These are phyloP conservation scores for Phytopythium kandeliae DNA, from an alignment of 352 stramenopile species.

Conservation along the genomic window DNA sequence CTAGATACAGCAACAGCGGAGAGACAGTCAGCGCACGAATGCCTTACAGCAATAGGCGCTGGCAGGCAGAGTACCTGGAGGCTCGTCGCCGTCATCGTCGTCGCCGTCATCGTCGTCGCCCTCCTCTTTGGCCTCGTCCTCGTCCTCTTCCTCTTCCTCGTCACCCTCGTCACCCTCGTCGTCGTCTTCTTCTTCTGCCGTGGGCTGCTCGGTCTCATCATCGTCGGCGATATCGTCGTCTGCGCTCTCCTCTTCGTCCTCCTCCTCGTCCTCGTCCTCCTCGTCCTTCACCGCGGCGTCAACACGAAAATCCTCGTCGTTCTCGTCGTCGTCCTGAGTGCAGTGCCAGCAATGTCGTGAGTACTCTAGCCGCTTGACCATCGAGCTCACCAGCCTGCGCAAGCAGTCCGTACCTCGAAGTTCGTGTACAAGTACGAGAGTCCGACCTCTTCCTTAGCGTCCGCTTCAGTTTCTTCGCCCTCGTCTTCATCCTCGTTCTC, in stretches of 20 bases:
- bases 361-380: background rate
- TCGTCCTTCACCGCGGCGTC: constrained; percentile 29
- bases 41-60: too few species aligned
- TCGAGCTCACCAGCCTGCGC: background rate
- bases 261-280: constrained; percentile 41
- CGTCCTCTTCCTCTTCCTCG: constrained; percentile 16
- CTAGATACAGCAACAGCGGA: constrained; percentile 11
- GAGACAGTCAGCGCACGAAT: constrained; percentile 14
- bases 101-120: constrained; percentile 19
- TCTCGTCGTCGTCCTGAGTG: constrained; percentile 24
- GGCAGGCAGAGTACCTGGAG: too few species aligned
- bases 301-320: constrained; percentile 31
- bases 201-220: constrained; percentile 14
- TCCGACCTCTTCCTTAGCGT: constrained; percentile 38
- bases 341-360: background rate
- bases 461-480: constrained; percentile 14
- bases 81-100: constrained; percentile 33
- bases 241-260: constrained; percentile 17
- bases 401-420: constrained; percentile 31
- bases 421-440: constrained; percentile 64
- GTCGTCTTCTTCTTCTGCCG: constrained; percentile 28
- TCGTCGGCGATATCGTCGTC: constrained; percentile 12
- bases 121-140: constrained; percentile 22
- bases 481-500: constrained; percentile 10
- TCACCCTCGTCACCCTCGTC: constrained; percentile 24